These are phyloP conservation scores for Casaregolazyma lundiana DNA, from an alignment of 1,139 yeast species.

Conservation along the genomic window DNA sequence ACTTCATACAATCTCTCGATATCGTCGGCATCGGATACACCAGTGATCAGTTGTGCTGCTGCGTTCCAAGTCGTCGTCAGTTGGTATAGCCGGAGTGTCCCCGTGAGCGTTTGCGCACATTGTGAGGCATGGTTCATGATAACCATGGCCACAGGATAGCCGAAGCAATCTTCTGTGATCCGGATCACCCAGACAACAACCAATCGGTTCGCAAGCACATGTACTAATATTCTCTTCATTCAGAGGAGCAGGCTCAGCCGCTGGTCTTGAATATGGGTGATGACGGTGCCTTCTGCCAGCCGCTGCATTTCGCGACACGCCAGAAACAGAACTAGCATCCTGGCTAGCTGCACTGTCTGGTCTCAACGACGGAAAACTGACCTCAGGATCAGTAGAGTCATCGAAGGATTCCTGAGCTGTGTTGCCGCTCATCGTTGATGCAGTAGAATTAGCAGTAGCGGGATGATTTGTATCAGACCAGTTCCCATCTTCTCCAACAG, in stretches of 20 bases:
- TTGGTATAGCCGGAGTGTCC: conserved; percentile 25
- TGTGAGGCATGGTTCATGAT: conserved; percentile 28
- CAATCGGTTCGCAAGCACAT: conserved; percentile 26
- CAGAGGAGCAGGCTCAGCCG: background rate
- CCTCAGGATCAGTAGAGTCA: background rate
- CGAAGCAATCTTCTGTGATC: conserved; percentile 18
- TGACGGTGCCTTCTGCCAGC: conserved; percentile 7
- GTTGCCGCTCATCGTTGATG: background rate
- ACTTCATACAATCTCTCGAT: conserved; percentile 20
- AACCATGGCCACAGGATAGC: conserved; percentile 30
- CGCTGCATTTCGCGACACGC: background rate
- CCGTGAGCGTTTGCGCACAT: conserved; percentile 30
- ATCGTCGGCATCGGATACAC: conserved; percentile 30
- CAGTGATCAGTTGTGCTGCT: conserved; percentile 24
- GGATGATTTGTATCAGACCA: background rate
- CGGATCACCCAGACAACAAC: conserved; percentile 22
- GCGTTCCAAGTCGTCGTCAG: conserved; percentile 17
- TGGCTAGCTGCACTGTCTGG: background rate
- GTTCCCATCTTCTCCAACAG: background rate
- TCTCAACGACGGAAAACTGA: background rate
- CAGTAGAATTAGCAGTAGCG: too few species aligned
- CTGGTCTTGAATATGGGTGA: conserved; percentile 19
- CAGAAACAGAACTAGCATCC: background rate
- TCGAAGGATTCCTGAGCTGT: background rate
- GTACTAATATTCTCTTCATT: background rate